phyloP scores from a whole-genome alignment of 306 rosid genomes.

The Dryas octopetala region DNA sequence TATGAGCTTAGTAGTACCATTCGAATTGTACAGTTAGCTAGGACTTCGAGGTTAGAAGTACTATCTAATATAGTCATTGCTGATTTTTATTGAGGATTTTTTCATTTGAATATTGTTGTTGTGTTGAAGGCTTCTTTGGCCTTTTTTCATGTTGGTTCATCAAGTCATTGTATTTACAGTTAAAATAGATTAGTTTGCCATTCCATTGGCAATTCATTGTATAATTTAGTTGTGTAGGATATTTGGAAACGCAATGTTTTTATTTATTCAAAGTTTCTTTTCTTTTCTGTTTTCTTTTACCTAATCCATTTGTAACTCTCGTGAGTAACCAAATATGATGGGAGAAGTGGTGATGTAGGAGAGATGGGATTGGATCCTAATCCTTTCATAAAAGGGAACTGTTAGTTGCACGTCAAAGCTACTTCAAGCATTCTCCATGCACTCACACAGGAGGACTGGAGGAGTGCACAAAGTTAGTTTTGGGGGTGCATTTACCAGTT shows the following conservation, averaged over 20 bases:
- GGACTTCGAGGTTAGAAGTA: not conserved
- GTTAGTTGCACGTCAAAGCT: too few relatives aligned
- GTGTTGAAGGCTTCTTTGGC: not conserved
- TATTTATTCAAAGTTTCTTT: not conserved
- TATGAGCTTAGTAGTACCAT: slow-evolving; percentile 29
- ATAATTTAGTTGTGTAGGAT: not conserved
- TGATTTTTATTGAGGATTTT: not conserved
- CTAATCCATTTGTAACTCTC: not conserved
- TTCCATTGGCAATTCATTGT: not conserved
- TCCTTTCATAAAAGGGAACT: too few relatives aligned
- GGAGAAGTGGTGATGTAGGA: not conserved
- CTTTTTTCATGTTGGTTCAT: not conserved
- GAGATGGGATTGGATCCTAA: too few relatives aligned
- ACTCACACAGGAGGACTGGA: too few relatives aligned
- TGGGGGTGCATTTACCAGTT: too few relatives aligned
- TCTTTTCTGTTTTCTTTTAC: too few relatives aligned
- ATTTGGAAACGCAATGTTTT: not conserved
- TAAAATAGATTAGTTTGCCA: not conserved
- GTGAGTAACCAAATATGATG: not conserved
- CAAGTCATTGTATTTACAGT: not conserved
- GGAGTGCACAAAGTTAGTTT: too few relatives aligned
- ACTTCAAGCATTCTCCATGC: too few relatives aligned
- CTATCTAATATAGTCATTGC: not conserved
- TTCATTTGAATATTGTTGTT: not conserved
- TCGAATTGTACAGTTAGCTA: slow-evolving; percentile 5